Evolutionary conservation across 768 basidiomycete genomes (phyloP).

Genomic region (Hirschioporus abietinus): DNA sequence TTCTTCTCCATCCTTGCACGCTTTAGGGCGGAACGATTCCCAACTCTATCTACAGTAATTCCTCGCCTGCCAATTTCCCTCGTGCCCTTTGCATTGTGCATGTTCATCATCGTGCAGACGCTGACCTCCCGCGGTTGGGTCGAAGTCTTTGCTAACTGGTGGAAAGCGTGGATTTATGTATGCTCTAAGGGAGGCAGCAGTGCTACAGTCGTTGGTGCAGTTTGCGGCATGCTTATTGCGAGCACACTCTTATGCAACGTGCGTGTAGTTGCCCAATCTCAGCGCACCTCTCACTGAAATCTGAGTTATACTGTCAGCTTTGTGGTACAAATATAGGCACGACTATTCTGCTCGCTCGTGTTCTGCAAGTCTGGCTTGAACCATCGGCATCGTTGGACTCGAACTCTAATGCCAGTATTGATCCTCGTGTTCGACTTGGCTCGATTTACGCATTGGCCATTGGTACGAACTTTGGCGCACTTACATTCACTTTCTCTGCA

Average conservation of each 20-base stretch:
- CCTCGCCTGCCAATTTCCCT: slow-evolving; percentile 74
- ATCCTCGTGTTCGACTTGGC: slow-evolving; percentile 9
- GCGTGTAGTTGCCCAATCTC: slow-evolving; percentile 39
- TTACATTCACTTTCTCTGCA: slow-evolving; percentile 83
- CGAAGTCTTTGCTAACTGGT: slow-evolving; percentile 71
- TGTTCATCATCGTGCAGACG: slow-evolving; percentile 90
- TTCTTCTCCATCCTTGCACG: slow-evolving; percentile 16
- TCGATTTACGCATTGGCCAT: slow-evolving; percentile 62
- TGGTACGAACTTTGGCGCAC: slow-evolving; percentile 86
- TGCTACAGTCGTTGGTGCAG: slow-evolving; percentile 31
- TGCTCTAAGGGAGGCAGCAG: slow-evolving; percentile 5
- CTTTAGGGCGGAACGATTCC: slow-evolving; percentile 38
- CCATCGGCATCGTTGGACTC: slow-evolving; percentile 7
- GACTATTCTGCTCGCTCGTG: slow-evolving; percentile 82
- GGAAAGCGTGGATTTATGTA: slow-evolving; percentile 34
- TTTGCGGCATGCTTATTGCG: slow-evolving; percentile 31
- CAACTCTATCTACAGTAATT: slow-evolving; percentile 62
- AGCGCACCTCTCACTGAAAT: slow-evolving; percentile 60
- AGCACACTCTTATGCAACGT: slow-evolving; percentile 20
- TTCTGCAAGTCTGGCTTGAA: slow-evolving; percentile 45
- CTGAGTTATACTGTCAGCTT: slow-evolving; percentile 63
- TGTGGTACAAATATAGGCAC: slow-evolving; percentile 90
- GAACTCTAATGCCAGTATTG: slow-evolving; percentile 6
- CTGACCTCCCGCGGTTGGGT: slow-evolving; percentile 86
- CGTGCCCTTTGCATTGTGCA: slow-evolving; percentile 87